Evolutionary conservation across 2,329 filamentous ascomycete species (phyloP), one percentile per base, ranked within the genome.

Genomic region (Colletotrichum chrysophilum): DNA sequence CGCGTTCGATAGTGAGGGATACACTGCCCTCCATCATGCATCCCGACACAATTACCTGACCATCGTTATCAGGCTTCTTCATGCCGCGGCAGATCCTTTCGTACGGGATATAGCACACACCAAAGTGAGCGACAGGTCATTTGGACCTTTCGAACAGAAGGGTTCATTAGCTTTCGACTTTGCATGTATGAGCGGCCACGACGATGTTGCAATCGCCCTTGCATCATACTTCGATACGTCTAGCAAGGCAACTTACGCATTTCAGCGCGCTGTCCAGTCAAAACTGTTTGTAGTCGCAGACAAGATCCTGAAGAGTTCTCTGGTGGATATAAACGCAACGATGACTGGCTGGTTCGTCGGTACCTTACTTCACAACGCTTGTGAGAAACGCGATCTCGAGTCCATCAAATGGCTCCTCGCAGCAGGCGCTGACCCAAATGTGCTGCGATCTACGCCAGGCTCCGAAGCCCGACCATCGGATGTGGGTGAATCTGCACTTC

Each of bases 31-130:
- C 2, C 83, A 87, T 66, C 10, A 75, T n/a, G 85, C 85, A 13
- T 83, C 84, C 5, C 72, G 6, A 7, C 77, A 75, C 9, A 85
- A 85, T 55, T 80, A 83, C 74, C 70, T 74, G 14, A 75, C 71
- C 4, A 80, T 80, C 36, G 80, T 84, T 4, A 75, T 64, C 12
- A 70, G 78, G 4, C 77, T 87, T 6, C 76, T 87, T 5, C 76
- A 81, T 13, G 84, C 84, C 32, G 86, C 84, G 12, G 83, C 84
- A 2, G 76, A 84, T 58, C 82, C 84, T 1, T 70, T 84, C 4
- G 80, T 30, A 7, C n/a, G 36, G 36, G 61, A 32, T 18, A 9
- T 81, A 1, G 18, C 66, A 7, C 83, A 82, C 66, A 79, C 21
- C 13, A 13, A 16, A 34, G 16, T 18, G 34, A 12, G 43, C n/a